Percentiles rank a stretch among this genome's conserved stretches.
phyloP scores from a whole-genome alignment of 2,329 filamentous ascomycete species.

The Fonsecaea monophora region DNA sequence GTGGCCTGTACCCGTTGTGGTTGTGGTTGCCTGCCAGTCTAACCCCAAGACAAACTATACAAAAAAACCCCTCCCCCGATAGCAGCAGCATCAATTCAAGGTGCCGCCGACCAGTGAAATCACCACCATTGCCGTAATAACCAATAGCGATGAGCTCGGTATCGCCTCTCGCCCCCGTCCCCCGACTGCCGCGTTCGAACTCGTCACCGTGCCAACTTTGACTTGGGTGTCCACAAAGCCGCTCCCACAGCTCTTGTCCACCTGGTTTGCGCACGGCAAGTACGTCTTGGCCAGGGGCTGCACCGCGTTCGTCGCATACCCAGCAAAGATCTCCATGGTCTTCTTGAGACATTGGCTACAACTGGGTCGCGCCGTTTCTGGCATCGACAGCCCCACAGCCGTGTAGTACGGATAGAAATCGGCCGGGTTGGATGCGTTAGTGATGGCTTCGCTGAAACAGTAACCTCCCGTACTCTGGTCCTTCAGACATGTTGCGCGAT shows the following conservation, averaged over 20 bases:
- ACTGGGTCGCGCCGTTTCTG: slow-evolving; percentile 69
- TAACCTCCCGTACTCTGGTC: slow-evolving; percentile 71
- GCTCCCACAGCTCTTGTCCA: slow-evolving; percentile 70
- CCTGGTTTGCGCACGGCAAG: slow-evolving; percentile 69
- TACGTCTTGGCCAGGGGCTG: slow-evolving; percentile 75
- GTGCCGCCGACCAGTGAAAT: background rate
- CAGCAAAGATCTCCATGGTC: slow-evolving; percentile 81
- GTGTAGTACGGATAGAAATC: slow-evolving; percentile 86
- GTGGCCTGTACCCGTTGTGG: too few relatives aligned
- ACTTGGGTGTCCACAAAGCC: slow-evolving; percentile 61
- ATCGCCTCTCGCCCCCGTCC: background rate
- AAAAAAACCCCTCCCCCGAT: too few relatives aligned
- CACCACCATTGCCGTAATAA: background rate
- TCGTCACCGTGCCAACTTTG: slow-evolving; percentile 29
- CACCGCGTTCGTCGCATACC: slow-evolving; percentile 68
- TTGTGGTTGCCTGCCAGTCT: too few relatives aligned
- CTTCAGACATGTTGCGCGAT: slow-evolving; percentile 79
- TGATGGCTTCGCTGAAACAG: slow-evolving; percentile 81
- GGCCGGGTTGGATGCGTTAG: slow-evolving; percentile 72
- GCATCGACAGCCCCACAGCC: slow-evolving; percentile 75
- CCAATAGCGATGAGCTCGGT: background rate
- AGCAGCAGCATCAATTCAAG: background rate
- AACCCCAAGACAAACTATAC: too few relatives aligned
- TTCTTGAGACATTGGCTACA: slow-evolving; percentile 78
- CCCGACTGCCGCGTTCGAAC: slow-evolving; percentile 12